Percentiles rank a stretch among this genome's conserved stretches.
These are phyloP conservation scores for Diplosphaera chodatii DNA, from an alignment of 139 green algal genomes.

Conservation along the genomic window DNA sequence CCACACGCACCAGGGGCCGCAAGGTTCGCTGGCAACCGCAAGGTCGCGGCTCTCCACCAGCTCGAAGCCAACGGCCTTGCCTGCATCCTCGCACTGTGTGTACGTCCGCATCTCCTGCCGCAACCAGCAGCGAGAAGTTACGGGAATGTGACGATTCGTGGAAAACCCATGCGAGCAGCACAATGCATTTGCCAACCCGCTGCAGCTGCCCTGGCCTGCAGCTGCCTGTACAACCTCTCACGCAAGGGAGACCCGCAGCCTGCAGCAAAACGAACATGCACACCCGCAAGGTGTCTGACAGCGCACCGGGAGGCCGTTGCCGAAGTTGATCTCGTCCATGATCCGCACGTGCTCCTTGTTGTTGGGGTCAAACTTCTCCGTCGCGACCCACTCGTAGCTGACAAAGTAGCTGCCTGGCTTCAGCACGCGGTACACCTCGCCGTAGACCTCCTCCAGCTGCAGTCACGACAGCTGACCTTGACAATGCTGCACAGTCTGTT, in stretches of 20 bases:
- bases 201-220: too few relatives aligned
- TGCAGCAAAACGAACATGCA: too few relatives aligned
- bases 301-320: slow-evolving; percentile 90
- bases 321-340: slow-evolving; percentile 96
- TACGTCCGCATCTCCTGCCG: slow-evolving; percentile 85
- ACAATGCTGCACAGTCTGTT: too few relatives aligned
- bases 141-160: too few relatives aligned
- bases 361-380: slow-evolving; percentile 67
- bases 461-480: too few relatives aligned
- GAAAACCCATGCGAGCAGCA: too few relatives aligned
- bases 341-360: slow-evolving; percentile 84
- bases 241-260: too few relatives aligned
- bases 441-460: slow-evolving; percentile 80
- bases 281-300: too few relatives aligned
- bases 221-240: too few relatives aligned
- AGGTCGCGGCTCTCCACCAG: slow-evolving; percentile 58
- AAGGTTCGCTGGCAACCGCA: slow-evolving; percentile 21
- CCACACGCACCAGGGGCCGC: neutral
- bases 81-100: slow-evolving; percentile 77
- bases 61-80: slow-evolving; percentile 70
- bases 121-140: too few relatives aligned
- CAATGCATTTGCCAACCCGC: too few relatives aligned
- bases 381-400: slow-evolving; percentile 96
- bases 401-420: slow-evolving; percentile 88
- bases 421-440: slow-evolving; percentile 85